These are phyloP conservation scores for Grosmannia clavigera DNA, from an alignment of 2,329 filamentous ascomycete species.

Conservation along the genomic window DNA sequence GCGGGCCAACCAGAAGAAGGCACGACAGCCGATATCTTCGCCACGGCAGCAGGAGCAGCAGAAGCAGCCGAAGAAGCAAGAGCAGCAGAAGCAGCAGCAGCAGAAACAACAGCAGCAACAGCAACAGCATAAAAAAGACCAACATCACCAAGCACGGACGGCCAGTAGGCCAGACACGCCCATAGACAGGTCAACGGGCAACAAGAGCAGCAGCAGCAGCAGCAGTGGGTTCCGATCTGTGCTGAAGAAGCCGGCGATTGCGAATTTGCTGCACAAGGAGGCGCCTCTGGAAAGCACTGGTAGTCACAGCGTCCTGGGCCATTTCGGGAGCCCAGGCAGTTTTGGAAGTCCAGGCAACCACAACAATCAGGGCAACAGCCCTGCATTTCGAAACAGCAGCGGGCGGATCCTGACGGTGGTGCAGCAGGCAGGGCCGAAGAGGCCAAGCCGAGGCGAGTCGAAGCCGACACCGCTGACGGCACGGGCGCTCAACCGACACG, in stretches of 20 bases:
- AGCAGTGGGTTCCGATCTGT: slow-evolving; percentile 31
- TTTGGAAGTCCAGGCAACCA: not conserved
- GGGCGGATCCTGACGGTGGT: slow-evolving; percentile 2
- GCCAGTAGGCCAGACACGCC: not conserved
- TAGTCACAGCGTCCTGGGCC: not conserved
- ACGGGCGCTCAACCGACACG: slow-evolving; percentile 10
- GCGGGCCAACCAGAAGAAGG: slow-evolving; percentile 35
- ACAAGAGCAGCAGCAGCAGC: slow-evolving; percentile 26
- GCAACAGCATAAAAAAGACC: not conserved
- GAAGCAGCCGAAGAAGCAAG: not conserved
- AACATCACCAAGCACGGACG: not conserved
- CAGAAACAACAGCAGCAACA: not conserved
- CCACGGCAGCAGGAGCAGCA: not conserved
- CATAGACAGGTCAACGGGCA: slow-evolving; percentile 11
- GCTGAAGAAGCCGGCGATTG: slow-evolving; percentile 34
- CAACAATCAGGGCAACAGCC: not conserved
- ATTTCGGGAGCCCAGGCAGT: no score
- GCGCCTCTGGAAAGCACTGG: not conserved
- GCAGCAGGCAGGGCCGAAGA: not conserved
- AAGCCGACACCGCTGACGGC: slow-evolving; percentile 7
- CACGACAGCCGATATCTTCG: slow-evolving; percentile 21
- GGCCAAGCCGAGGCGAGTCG: not conserved
- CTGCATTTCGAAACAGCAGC: not conserved
- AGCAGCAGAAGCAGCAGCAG: not conserved
- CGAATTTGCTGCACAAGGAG: slow-evolving; percentile 29